These are phyloP conservation scores for Escovopsis sp. DNA, from an alignment of 2,329 filamentous ascomycete genomes.

Conservation along the genomic window DNA sequence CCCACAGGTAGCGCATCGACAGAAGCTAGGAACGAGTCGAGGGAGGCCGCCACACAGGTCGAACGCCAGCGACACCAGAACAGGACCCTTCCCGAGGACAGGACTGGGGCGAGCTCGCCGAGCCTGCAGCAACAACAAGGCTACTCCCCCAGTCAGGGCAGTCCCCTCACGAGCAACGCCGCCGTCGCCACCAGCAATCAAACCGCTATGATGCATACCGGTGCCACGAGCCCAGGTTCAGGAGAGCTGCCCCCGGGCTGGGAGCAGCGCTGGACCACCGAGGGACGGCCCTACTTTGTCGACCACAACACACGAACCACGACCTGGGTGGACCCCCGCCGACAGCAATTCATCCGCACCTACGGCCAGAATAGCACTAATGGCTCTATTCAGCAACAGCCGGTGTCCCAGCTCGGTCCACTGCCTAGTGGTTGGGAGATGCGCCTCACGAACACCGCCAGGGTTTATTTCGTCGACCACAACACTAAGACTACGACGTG, in stretches of 20 bases:
- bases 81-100: conserved; percentile 86
- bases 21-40: conserved; percentile 54
- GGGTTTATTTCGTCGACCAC: conserved; percentile 98
- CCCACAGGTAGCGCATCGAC: conserved; percentile 67
- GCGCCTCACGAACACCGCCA: conserved; percentile 93
- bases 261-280: conserved; percentile 92
- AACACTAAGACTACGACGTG: conserved; percentile 99
- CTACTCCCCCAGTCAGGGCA: conserved; percentile 25
- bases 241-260: conserved; percentile 91
- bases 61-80: conserved; percentile 92
- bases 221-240: conserved; percentile 79
- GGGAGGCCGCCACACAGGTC: conserved; percentile 83
- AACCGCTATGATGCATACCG: conserved; percentile 85
- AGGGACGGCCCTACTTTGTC: conserved; percentile 91
- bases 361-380: conserved; percentile 81
- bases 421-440: conserved; percentile 98
- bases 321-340: conserved; percentile 93
- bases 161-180: conserved; percentile 8
- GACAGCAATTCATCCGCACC: conserved; percentile 97
- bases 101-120: conserved; percentile 85
- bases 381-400: conserved; percentile 88
- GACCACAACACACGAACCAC: conserved; percentile 97
- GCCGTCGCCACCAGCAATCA: conserved; percentile 26
- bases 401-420: conserved; percentile 89
- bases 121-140: conserved; percentile 46